Evolutionary conservation across 2,329 filamentous ascomycete genomes (phyloP).

Genomic region (Penicillium sp.): DNA sequence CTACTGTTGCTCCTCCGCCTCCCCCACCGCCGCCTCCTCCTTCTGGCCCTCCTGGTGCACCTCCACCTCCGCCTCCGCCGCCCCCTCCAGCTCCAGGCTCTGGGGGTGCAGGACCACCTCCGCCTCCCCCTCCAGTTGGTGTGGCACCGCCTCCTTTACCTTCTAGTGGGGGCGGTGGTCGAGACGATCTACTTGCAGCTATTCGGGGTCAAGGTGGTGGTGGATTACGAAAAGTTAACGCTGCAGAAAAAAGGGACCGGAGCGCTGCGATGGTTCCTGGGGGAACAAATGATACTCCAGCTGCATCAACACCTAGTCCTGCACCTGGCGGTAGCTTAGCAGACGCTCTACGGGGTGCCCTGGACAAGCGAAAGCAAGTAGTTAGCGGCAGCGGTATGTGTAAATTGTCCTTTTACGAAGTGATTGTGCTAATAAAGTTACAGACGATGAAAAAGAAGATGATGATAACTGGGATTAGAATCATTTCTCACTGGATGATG

Average conservation of each 20-base stretch:
- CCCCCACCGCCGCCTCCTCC: constrained; percentile 69
- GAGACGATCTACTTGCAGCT: constrained; percentile 44
- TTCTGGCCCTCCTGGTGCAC: constrained; percentile 53
- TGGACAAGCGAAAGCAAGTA: constrained; percentile 84
- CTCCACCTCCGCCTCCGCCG: constrained; percentile 32
- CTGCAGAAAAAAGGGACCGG: constrained; percentile 44
- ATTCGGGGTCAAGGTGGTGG: constrained; percentile 43
- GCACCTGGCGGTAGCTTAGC: constrained; percentile 64
- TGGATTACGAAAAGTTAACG: constrained; percentile 44
- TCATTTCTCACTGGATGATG: background rate
- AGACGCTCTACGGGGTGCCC: constrained; percentile 72
- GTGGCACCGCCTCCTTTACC: constrained; percentile 47
- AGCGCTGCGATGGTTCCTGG: constrained; percentile 43
- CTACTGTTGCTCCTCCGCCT: constrained; percentile 26
- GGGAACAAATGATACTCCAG: constrained; percentile 58
- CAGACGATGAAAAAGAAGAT: constrained; percentile 16
- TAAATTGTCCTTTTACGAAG: background rate
- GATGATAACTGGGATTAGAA: constrained; percentile 14
- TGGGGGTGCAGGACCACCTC: constrained; percentile 41
- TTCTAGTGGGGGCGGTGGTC: constrained; percentile 34
- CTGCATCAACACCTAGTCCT: constrained; percentile 51
- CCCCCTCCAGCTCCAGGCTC: constrained; percentile 30
- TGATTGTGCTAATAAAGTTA: constrained; percentile 22
- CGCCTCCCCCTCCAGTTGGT: constrained; percentile 35
- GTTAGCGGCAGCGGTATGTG: constrained; percentile 90